phyloP scores from a whole-genome alignment of 73 alveolate genomes.

The Symbiodinium natans region DNA sequence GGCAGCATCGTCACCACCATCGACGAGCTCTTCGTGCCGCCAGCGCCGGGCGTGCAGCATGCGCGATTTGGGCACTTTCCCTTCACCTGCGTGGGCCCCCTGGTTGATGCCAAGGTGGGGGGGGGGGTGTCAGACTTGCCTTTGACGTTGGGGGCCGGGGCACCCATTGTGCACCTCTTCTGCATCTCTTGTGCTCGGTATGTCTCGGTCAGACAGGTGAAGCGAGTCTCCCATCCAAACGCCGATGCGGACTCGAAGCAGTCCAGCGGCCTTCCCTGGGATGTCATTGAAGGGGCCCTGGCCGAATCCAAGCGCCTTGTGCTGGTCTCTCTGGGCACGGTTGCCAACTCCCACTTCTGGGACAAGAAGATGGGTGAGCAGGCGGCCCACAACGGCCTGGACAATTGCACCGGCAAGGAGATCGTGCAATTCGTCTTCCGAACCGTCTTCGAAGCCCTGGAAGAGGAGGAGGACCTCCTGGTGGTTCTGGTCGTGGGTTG shows the following conservation, averaged over 20 bases:
- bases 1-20: conserved; percentile 76
- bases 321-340: conserved; percentile 65
- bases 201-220: conserved; percentile 53
- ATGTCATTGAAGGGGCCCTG: background rate
- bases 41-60: background rate
- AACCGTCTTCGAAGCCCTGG: conserved; percentile 42
- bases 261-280: conserved; percentile 27
- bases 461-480: conserved; percentile 31
- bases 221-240: conserved; percentile 42
- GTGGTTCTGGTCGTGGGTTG: conserved; percentile 25
- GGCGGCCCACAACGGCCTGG: conserved; percentile 53
- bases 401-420: conserved; percentile 54
- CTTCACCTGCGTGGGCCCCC: conserved; percentile 72
- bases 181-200: too few relatives aligned
- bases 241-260: background rate
- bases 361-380: background rate
- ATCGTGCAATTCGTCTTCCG: conserved; percentile 49
- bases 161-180: too few relatives aligned
- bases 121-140: too few relatives aligned
- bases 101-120: conserved; percentile 19
- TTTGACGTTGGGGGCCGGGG: too few relatives aligned
- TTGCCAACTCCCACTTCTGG: conserved; percentile 46
- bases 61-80: conserved; percentile 80
- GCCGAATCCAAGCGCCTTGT: conserved; percentile 21
- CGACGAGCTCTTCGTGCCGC: conserved; percentile 59